A percentile compares a stretch with the other conserved stretches of the same genome.
phyloP scores from a whole-genome alignment of 2,329 filamentous ascomycete genomes.

The Alternaria gansuensis region DNA sequence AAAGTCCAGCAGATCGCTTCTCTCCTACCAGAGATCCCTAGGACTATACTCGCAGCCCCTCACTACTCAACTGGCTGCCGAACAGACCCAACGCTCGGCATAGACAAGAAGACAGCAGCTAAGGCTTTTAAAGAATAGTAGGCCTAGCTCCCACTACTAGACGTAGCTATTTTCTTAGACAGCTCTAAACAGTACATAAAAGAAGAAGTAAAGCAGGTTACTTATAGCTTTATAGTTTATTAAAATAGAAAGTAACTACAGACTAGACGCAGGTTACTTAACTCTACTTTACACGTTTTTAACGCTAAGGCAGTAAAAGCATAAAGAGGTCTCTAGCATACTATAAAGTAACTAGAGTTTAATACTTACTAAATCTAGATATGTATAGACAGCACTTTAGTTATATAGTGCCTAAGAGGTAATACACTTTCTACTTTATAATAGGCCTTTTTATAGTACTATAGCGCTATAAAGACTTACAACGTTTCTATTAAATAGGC shows the following conservation, averaged over 20 bases:
- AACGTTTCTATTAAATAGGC: slow-evolving; percentile 7
- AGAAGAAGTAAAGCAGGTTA: slow-evolving; percentile 9
- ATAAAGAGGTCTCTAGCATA: slow-evolving; percentile 9
- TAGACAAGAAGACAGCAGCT: slow-evolving; percentile 5
- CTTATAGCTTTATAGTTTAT: slow-evolving; percentile 14
- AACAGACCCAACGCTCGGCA: slow-evolving; percentile 1
- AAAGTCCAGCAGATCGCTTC: slow-evolving; percentile 9
- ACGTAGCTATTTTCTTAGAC: slow-evolving; percentile 20
- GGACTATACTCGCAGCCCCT: not conserved
- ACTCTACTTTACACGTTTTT: slow-evolving; percentile 10
- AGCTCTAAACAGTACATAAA: slow-evolving; percentile 11
- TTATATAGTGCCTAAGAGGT: slow-evolving; percentile 16
- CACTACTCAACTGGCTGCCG: slow-evolving; percentile 9
- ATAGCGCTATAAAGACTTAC: slow-evolving; percentile 7
- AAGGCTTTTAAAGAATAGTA: slow-evolving; percentile 6
- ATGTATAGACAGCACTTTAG: slow-evolving; percentile 20
- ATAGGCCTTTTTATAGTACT: slow-evolving; percentile 16
- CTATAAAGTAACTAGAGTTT: not conserved
- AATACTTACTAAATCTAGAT: slow-evolving; percentile 8
- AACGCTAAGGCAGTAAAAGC: slow-evolving; percentile 16
- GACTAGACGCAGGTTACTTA: slow-evolving; percentile 7
- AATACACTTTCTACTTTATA: slow-evolving; percentile 9
- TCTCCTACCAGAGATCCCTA: slow-evolving; percentile 6
- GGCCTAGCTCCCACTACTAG: not conserved
- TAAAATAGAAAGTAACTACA: not conserved